Evolutionary conservation across 75 land plant species (phyloP).

Genomic region (Pinus taeda): DNA sequence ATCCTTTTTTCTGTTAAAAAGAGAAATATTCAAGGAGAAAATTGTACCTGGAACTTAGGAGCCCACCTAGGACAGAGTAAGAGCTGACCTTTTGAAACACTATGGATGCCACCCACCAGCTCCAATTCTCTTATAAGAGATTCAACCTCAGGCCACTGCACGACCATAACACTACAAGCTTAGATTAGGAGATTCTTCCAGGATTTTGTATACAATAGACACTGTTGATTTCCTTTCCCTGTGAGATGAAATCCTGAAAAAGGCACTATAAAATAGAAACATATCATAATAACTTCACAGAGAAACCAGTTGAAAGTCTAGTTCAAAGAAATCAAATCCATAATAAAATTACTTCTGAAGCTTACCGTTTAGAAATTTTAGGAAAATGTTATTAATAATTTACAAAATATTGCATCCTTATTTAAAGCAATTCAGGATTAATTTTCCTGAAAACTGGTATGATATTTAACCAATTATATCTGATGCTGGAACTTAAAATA

Average conservation of each 20-base stretch:
- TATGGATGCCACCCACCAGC: conserved; percentile 35
- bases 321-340: background rate
- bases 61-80: conserved; percentile 69
- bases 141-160: conserved; percentile 71
- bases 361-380: background rate
- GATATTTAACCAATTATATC: too few species aligned
- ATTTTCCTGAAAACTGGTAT: too few species aligned
- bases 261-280: background rate
- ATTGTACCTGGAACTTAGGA: conserved; percentile 73
- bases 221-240: background rate
- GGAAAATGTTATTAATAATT: too few species aligned
- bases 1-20: too few species aligned
- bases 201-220: background rate
- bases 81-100: conserved; percentile 69
- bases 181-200: background rate
- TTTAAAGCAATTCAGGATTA: too few species aligned
- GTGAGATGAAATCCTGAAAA: background rate
- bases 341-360: background rate
- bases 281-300: background rate
- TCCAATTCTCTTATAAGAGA: conserved; percentile 59
- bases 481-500: too few species aligned
- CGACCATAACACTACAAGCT: background rate
- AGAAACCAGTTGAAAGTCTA: background rate
- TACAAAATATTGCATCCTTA: too few species aligned
- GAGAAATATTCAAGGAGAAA: background rate